These are phyloP conservation scores for Nannizziopsis arthrosporioides DNA, from an alignment of 2,329 filamentous ascomycete species.

Conservation along the genomic window DNA sequence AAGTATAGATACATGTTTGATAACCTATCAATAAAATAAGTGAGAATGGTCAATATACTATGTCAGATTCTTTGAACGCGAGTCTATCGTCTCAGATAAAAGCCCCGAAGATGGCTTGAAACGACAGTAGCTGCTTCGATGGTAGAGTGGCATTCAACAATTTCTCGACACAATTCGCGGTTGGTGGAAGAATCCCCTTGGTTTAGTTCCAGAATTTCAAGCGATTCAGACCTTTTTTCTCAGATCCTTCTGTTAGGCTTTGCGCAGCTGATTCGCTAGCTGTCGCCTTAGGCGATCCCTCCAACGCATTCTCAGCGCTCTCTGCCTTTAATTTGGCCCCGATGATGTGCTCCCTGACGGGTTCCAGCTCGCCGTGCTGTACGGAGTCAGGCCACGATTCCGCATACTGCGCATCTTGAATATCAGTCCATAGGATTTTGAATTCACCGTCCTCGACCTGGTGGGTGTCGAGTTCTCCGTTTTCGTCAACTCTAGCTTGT, in stretches of 20 bases:
- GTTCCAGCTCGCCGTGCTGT: constrained; percentile 32
- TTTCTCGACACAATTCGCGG: neutral
- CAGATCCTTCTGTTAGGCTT: neutral
- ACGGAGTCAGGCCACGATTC: constrained; percentile 34
- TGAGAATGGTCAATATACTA: neutral
- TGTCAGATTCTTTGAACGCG: too few relatives aligned
- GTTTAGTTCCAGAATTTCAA: constrained; percentile 14
- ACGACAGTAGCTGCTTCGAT: too few relatives aligned
- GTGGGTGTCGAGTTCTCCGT: constrained; percentile 16
- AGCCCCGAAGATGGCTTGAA: too few relatives aligned
- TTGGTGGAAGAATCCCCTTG: neutral
- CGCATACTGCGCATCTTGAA: constrained; percentile 35
- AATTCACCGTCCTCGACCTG: constrained; percentile 25
- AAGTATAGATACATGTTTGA: constrained; percentile 8
- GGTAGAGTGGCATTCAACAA: neutral
- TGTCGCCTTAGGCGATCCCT: neutral
- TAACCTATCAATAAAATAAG: neutral
- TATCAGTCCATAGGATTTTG: constrained; percentile 37
- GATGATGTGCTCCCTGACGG: constrained; percentile 28
- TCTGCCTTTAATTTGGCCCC: constrained; percentile 20
- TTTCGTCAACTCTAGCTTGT: constrained; percentile 24
- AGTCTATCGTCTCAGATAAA: too few relatives aligned
- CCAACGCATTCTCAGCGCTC: neutral
- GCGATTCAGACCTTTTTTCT: constrained; percentile 12
- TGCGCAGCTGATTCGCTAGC: neutral